Conservation (phyloP, 2,329 filamentous ascomycete genomes). For the Leptographium flavum region DNA sequence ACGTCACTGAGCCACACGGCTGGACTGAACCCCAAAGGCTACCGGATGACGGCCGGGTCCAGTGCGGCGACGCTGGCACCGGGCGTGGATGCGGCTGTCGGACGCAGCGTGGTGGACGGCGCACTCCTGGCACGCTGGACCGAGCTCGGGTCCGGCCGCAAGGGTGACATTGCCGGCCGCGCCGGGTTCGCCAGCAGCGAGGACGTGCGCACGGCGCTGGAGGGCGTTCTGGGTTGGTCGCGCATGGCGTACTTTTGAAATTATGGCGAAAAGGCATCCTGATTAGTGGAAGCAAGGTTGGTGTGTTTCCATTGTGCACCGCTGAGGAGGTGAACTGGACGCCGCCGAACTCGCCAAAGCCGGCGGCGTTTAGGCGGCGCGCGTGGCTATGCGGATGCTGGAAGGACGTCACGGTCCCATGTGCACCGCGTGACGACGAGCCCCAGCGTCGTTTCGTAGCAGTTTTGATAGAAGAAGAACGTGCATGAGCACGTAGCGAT, state of each 20-base stretch:
- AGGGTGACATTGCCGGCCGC: conserved; percentile 58
- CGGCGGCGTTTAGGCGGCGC: no score
- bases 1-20: conserved; percentile 63
- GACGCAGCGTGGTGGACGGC: conserved; percentile 63
- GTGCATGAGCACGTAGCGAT: not conserved
- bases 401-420: conserved; percentile 3
- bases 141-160: conserved; percentile 57
- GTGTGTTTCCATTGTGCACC: no score
- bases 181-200: conserved; percentile 52
- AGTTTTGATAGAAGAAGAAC: not conserved
- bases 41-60: conserved; percentile 43
- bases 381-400: no score
- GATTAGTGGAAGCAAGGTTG: no score
- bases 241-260: conserved; percentile 41
- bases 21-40: conserved; percentile 71
- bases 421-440: not conserved
- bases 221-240: conserved; percentile 44
- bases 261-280: no score
- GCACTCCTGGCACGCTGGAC: conserved; percentile 60
- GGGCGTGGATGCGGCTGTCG: conserved; percentile 43
- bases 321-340: no score
- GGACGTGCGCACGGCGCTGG: conserved; percentile 56
- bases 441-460: conserved; percentile 2
- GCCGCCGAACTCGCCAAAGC: no score
- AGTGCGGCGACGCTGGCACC: conserved; percentile 22